Base-by-base conservation (phyloP, 106 monocot species). In the Dendrobium nobile region DNA sequence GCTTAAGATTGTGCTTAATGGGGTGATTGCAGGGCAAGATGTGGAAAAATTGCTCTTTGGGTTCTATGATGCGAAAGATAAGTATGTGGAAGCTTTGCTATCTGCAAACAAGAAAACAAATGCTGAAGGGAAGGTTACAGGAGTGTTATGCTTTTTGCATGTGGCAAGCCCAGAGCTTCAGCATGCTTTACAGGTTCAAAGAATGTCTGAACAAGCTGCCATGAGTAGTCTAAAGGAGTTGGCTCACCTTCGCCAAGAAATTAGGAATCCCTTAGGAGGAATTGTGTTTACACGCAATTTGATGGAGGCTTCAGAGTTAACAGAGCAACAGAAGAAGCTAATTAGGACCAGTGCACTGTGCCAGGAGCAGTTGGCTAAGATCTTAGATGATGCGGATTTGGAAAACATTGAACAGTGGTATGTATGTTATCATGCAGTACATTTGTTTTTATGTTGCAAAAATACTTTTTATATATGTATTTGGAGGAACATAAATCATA, bases 401-500 rank as follows among this genome's bases (percentile, higher is more conserved):
- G 89, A 92, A 75, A 85, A 85, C 87, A 97, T 97, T 72, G 90
- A 91, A 79, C 88, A 94, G 26, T 81, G 97, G 97, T 97, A 90
- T 77, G 79, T 26, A 70, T 65, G 64, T 65, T 65, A 31, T 9
- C 24, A 24, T 26, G 64, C 64, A 0, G 13, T 51, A 51, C 51
- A 10, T 51, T 51, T 9, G 9, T 51, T 11, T 51, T 51, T 2
- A 51, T 51, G 13, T 51, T 13, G 2, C 1, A 51, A 51, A 51
- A 51, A 51, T 51, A 13, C 2, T 2, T 13, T 11, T 51, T 9
- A 9, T 10, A 51, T 15, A 15, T 51, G 51, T 51, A 51, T 10
- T 51, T 51, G 51, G 15, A 51, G 13, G 47, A 51, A 51, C 11
- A 51, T 13, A 51, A 51, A 51, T 51, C 51, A 11, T 15, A 13